These are phyloP conservation scores for Tylopilus orsonianus DNA, from an alignment of 1,284 basidiomycete genomes.

Conservation along the genomic window DNA sequence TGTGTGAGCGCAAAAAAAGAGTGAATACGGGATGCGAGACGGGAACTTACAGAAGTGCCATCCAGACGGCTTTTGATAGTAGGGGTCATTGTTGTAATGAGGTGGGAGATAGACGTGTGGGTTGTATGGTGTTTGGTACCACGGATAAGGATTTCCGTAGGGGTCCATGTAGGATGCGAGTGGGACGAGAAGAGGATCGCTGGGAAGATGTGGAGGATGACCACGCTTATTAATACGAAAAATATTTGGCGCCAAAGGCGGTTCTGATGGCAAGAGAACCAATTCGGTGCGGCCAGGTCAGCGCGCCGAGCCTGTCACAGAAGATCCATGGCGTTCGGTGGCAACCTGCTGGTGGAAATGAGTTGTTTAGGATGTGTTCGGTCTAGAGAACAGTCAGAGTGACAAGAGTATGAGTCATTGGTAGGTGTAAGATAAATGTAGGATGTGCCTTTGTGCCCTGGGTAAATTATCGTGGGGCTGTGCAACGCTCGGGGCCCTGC, in stretches of 20 bases:
- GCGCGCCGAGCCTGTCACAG: background rate
- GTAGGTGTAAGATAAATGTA: too few species aligned
- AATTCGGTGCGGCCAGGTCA: constrained; percentile 8
- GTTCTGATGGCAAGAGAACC: constrained; percentile 1
- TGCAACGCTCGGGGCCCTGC: too few species aligned
- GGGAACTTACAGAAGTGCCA: constrained; percentile 22
- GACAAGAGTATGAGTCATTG: constrained; percentile 1
- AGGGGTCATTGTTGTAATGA: constrained; percentile 16
- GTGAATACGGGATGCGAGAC: background rate
- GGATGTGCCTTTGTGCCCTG: too few species aligned
- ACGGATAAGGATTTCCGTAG: constrained; percentile 23
- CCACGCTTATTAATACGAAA: constrained; percentile 11
- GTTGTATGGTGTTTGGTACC: constrained; percentile 32
- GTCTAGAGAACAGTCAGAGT: constrained; percentile 4
- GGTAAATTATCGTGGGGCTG: background rate
- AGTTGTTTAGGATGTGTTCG: background rate
- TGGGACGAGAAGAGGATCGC: constrained; percentile 3
- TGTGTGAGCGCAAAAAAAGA: background rate
- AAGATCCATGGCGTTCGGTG: background rate
- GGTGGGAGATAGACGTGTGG: constrained; percentile 33
- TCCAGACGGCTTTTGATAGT: constrained; percentile 10
- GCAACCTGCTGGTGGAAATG: background rate
- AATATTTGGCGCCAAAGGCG: constrained; percentile 9
- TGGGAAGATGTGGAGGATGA: constrained; percentile 5
- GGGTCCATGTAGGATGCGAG: constrained; percentile 22